phyloP scores from a whole-genome alignment of 441 rosid species.

The Erodium trifolium region DNA sequence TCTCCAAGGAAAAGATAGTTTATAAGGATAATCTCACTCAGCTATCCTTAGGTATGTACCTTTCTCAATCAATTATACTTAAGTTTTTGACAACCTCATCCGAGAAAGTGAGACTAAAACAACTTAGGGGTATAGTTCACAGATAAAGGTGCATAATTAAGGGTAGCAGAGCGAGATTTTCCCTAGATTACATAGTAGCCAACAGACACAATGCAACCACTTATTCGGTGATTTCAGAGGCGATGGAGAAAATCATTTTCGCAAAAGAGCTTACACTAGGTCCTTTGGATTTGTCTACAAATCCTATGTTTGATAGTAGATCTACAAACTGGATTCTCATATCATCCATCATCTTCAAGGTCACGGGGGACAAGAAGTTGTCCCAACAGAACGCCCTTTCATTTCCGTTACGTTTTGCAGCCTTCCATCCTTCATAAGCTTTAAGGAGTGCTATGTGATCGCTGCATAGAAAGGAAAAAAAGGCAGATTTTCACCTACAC shows the following conservation, averaged over 20 bases:
- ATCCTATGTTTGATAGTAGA: constrained; percentile 77
- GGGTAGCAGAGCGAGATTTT: too few relatives aligned
- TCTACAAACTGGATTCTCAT: constrained; percentile 88
- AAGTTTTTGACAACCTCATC: too few relatives aligned
- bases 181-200: too few relatives aligned
- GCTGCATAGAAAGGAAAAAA: constrained; percentile 40
- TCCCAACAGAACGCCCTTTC: constrained; percentile 83
- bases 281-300: constrained; percentile 74
- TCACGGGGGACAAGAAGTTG: constrained; percentile 63
- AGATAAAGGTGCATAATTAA: too few relatives aligned
- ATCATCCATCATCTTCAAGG: constrained; percentile 88
- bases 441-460: constrained; percentile 91
- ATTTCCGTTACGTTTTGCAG: constrained; percentile 55
- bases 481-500: constrained; percentile 11
- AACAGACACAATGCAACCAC: too few relatives aligned
- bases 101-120: too few relatives aligned
- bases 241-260: background rate
- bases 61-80: too few relatives aligned
- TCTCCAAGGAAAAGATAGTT: too few relatives aligned
- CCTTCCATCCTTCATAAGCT: constrained; percentile 78
- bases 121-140: too few relatives aligned
- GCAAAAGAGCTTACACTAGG: constrained; percentile 46
- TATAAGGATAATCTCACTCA: too few relatives aligned
- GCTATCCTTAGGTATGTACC: too few relatives aligned
- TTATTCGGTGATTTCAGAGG: background rate